A percentile compares a stretch with the other conserved stretches of the same genome.
phyloP scores from a whole-genome alignment of 768 basidiomycete species.

The Inosperma sp. region DNA sequence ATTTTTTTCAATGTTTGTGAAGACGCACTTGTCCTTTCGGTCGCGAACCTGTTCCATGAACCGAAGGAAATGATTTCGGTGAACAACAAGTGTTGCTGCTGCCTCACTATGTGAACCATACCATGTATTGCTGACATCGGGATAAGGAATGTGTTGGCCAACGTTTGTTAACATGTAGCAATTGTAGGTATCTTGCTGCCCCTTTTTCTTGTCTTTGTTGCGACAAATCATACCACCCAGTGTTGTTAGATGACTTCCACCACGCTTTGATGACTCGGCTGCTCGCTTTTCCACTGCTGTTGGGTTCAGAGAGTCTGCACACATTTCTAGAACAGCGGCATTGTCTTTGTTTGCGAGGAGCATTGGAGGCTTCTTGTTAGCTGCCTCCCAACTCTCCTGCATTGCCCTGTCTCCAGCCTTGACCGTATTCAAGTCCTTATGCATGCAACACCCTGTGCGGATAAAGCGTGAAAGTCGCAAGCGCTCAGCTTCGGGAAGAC shows the following conservation, averaged over 20 bases:
- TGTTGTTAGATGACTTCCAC: slow-evolving; percentile 12
- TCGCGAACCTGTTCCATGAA: slow-evolving; percentile 21
- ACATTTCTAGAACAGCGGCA: slow-evolving; percentile 7
- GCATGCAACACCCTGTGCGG: slow-evolving; percentile 29
- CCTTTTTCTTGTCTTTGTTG: slow-evolving; percentile 21
- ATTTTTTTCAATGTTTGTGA: slow-evolving; percentile 28
- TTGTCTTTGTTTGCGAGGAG: slow-evolving; percentile 25
- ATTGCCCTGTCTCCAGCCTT: slow-evolving; percentile 20
- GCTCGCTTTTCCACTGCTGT: slow-evolving; percentile 6
- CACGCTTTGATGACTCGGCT: slow-evolving; percentile 11
- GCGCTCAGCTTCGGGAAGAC: slow-evolving; percentile 12
- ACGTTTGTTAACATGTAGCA: slow-evolving; percentile 8
- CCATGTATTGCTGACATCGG: slow-evolving; percentile 21
- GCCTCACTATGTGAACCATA: slow-evolving; percentile 20
- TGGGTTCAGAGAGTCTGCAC: background rate
- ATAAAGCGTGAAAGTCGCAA: slow-evolving; percentile 16
- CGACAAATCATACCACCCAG: slow-evolving; percentile 18
- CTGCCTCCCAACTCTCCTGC: slow-evolving; percentile 14
- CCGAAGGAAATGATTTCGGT: slow-evolving; percentile 10
- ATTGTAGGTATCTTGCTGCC: slow-evolving; percentile 18
- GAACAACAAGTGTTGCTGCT: slow-evolving; percentile 6
- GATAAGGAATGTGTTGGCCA: slow-evolving; percentile 12
- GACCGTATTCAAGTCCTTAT: slow-evolving; percentile 26
- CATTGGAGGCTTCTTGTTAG: slow-evolving; percentile 10
- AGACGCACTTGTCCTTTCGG: slow-evolving; percentile 15